Evolutionary conservation across 2,329 filamentous ascomycete species (phyloP), one percentile per base, ranked within the genome.

Genomic region (Neocatenulostroma microsporum): DNA sequence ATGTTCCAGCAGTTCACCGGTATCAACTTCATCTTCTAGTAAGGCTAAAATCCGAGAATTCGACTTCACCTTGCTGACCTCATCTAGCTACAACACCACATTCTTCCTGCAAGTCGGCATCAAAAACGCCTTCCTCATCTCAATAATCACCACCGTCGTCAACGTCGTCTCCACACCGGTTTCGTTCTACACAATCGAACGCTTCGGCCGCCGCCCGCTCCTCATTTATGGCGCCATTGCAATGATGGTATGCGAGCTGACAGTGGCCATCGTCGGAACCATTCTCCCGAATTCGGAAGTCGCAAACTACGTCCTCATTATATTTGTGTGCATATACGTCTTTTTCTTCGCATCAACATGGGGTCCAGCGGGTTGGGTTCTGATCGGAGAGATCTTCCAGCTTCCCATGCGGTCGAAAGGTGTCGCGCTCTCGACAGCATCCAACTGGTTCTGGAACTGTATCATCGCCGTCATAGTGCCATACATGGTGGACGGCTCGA

Each of bases 1-100:
- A 67, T 68, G 62, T 63, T 68, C 55, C 67, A 71, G 47, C 68
- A 71, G 47, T 66, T 74, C 74, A 88, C 84, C n/a, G 85, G 85
- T 70, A 82, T 94, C 66, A 94, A 94, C 73, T 93, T 89, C 66
- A 84, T 91, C 71, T 91, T 88, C 70, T 62, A 63, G 19, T 3
- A 18, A 23, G 11, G 30, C 11, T 14, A 17, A 23, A 9, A 13
- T 23, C 21, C 12, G 5, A 21, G 21, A 39, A 67, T 83, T 94
- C 65, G 94, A 94, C 73, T 93, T 91, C 67, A 85, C 93, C 69
- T 91, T 61, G n/a, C n/a, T n/a, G n/a, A n/a, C n/a, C n/a, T n/a
- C n/a, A n/a, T n/a, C 49, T 61, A 56, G 66, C 53, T 68, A 64
- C 67, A 84, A 82, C 30, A 87, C 84, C 19, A 78, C 82, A 39